phyloP scores from a whole-genome alignment of 2,329 filamentous ascomycete species.

The Didymella arachidicola region DNA sequence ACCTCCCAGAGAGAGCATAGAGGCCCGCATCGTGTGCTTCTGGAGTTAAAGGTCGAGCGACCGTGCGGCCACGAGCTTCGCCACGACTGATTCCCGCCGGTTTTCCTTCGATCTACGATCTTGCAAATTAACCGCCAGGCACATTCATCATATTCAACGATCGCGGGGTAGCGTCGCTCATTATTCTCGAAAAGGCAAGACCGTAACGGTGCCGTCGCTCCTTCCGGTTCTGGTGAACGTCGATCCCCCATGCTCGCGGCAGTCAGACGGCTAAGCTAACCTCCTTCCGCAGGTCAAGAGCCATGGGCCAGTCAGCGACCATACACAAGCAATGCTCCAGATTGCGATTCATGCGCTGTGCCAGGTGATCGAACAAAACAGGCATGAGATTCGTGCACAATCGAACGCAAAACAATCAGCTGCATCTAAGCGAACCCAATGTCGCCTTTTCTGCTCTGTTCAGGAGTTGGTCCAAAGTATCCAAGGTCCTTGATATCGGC shows the following conservation, averaged over 20 bases:
- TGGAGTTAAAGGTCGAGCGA: slow-evolving; percentile 16
- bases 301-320: slow-evolving; percentile 1
- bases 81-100: slow-evolving; percentile 9
- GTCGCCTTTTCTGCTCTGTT: slow-evolving; percentile 20
- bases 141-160: neutral
- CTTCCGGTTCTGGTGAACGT: slow-evolving; percentile 20
- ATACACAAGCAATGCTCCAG: neutral
- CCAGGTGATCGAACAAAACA: slow-evolving; percentile 2
- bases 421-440: slow-evolving; percentile 5
- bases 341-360: slow-evolving; percentile 16
- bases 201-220: slow-evolving; percentile 4
- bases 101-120: slow-evolving; percentile 17
- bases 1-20: slow-evolving; percentile 37
- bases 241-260: slow-evolving; percentile 15
- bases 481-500: slow-evolving; percentile 9
- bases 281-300: slow-evolving; percentile 16
- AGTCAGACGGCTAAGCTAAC: slow-evolving; percentile 18
- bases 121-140: neutral
- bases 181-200: slow-evolving; percentile 6
- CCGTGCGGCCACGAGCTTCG: neutral
- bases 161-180: slow-evolving; percentile 17
- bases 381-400: slow-evolving; percentile 3
- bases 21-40: slow-evolving; percentile 33
- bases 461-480: slow-evolving; percentile 4
- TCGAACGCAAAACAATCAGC: slow-evolving; percentile 2